Evolutionary conservation across 2,329 filamentous ascomycete species (phyloP), one percentile per base, ranked within the genome.

Genomic region (Endocalyx cinctus): DNA sequence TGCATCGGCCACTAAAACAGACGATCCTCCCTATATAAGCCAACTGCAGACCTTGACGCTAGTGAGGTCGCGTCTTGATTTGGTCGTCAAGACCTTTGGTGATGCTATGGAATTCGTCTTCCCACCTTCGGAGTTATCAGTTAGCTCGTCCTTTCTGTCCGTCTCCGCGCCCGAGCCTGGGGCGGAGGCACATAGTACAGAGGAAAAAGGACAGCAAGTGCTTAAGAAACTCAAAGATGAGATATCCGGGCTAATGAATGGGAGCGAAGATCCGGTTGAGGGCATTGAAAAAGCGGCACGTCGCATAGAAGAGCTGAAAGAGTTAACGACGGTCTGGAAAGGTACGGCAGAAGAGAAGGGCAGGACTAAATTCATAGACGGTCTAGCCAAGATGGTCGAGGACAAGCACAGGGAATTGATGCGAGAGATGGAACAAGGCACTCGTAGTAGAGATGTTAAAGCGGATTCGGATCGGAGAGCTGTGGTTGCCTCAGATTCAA

Each of bases 261-360:
- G 57, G 27, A 48, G 70, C 6, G 62, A 69, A 1, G 79, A 82
- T 27, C 72, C 77, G 0, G 67, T 81, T 10, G 70, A 72, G 27
- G 86, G 85, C 12, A 69, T 92, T 7, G 81, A 86, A 43, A 79
- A 80, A 37, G 92, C 92, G 0, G 76, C 76, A 10, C 71, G 72
- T 35, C 70, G 86, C 27, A 80, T 97, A 11, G 82, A 87, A 51
- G 79, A 85, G 53, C 69, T 97, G 35, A 82, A 87, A 51, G 74
- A 80, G 42, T 63, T 97, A 43, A 78, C 79, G 4, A 64, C 64
- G n/a, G 80, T 98, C 15, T 98, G 92, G 89, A 90, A 84, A 57
- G 88, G 88, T n/a, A 96, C 92, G 3, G 84, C 86, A 0, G 92
- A 98, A 63, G 92, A 97, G 58, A 94, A 86, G 62, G 87, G 87